Percentiles rank a stretch among this genome's conserved stretches.
Evolutionary conservation across 2,329 filamentous ascomycete species (phyloP).

Genomic region (Phialemoniopsis sp.): DNA sequence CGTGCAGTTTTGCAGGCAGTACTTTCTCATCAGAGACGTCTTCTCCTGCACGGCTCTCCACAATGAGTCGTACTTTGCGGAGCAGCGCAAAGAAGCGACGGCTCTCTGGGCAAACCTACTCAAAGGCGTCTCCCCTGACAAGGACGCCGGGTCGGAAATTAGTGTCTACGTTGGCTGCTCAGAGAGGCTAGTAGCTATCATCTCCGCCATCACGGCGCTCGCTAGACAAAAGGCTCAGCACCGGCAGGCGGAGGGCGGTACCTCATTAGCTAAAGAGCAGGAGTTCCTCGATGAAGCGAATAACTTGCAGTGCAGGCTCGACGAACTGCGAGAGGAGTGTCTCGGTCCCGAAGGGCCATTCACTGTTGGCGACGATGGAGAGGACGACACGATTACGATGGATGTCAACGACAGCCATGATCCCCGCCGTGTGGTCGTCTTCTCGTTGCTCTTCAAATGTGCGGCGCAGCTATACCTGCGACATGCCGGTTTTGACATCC

Average conservation of each 20-base stretch:
- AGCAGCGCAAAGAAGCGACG: neutral
- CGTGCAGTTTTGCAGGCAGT: neutral
- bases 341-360: no score
- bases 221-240: neutral
- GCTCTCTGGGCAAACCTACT: no score
- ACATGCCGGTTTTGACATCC: neutral
- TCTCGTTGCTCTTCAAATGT: neutral
- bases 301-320: neutral
- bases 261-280: neutral
- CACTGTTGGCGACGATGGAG: no score
- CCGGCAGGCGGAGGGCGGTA: neutral
- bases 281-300: neutral
- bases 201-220: neutral
- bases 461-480: neutral
- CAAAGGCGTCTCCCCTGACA: no score
- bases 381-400: neutral
- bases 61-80: neutral
- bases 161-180: neutral
- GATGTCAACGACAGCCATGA: neutral
- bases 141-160: neutral
- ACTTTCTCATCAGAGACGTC: neutral
- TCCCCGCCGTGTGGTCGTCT: neutral
- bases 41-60: neutral
- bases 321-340: neutral
- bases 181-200: neutral